Evolutionary conservation across 2,329 filamentous ascomycete species (phyloP).

Genomic region (Ciborinia camelliae): DNA sequence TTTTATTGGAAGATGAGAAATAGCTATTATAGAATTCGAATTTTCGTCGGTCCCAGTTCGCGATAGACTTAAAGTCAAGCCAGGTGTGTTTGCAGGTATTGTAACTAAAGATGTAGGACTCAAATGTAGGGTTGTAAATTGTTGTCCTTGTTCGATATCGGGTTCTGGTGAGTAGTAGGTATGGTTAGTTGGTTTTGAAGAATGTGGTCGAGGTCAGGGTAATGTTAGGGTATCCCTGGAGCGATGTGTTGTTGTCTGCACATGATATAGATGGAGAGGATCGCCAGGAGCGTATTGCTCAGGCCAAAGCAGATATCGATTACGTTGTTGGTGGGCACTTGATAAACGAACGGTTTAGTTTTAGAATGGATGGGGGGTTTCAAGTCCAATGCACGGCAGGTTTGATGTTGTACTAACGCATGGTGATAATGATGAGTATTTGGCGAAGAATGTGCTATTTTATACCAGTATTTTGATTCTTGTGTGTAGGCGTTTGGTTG

Average conservation of each 20-base stretch:
- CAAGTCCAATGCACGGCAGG: not conserved
- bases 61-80: not conserved
- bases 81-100: not conserved
- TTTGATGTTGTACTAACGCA: not conserved
- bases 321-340: not conserved
- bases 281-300: not conserved
- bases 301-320: not conserved
- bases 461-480: too few relatives aligned
- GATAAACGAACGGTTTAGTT: not conserved
- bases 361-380: not conserved
- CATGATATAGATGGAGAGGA: not conserved
- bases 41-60: not conserved
- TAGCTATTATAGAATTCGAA: accelerated
- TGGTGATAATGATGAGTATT: not conserved
- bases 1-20: not conserved
- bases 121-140: not conserved
- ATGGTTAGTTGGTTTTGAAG: not conserved
- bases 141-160: not conserved
- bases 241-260: not conserved
- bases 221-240: too few relatives aligned
- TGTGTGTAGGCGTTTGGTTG: too few relatives aligned
- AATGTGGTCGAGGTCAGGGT: too few relatives aligned
- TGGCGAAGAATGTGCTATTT: not conserved
- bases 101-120: not conserved
- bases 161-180: too few relatives aligned